Evolutionary conservation across 345 rosid genomes (phyloP), one percentile per base, ranked within the genome.

Genomic region (Heritiera littoralis): DNA sequence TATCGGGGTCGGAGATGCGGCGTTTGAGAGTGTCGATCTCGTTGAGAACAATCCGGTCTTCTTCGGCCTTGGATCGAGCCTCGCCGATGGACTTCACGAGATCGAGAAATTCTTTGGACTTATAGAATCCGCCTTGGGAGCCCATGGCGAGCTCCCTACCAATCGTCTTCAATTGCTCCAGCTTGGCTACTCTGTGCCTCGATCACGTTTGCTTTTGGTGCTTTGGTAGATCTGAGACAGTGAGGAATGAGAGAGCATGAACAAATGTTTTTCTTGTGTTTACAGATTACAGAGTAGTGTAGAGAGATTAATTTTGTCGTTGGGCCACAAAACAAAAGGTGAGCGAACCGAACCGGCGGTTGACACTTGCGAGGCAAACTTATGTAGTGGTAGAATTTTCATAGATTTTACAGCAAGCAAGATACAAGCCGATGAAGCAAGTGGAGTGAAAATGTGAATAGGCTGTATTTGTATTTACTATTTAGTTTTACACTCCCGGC

Each of bases 101-200:
- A 87, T 96, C 98, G 68, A 96, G 93, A 78, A 96, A 96, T 83
- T 96, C 98, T 75, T 92, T 94, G 75, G 99, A 92, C 79, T 96
- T 97, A 20, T 97, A 92, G 77, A 96, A 92, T 3, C 98, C 97
- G 49, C 99, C 99, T 77, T 94, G 97, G 63, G 99, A 96, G 67
- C 98, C 97, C 97, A 96, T 96, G 68, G 98, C 98, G 59, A 96
- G 92, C 98, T 94, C 99, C 88, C 99, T 83, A 6, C 99, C 98
- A 61, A 96, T 94, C 60, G 97, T 94, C 88, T 94, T 96, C 12
- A 96, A 84, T 83, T 96, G 99, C 92, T 94, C 98, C 99, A 96
- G 87, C 79, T 81, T 81, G 23, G 73, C 35, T 65, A 18, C 15
- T 59, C 6, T 60, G 9, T 20, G 64, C 48, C 60, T 52, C 9